These are phyloP conservation scores for Phoma herbarum DNA, from an alignment of 2,329 filamentous ascomycete species.

Conservation along the genomic window DNA sequence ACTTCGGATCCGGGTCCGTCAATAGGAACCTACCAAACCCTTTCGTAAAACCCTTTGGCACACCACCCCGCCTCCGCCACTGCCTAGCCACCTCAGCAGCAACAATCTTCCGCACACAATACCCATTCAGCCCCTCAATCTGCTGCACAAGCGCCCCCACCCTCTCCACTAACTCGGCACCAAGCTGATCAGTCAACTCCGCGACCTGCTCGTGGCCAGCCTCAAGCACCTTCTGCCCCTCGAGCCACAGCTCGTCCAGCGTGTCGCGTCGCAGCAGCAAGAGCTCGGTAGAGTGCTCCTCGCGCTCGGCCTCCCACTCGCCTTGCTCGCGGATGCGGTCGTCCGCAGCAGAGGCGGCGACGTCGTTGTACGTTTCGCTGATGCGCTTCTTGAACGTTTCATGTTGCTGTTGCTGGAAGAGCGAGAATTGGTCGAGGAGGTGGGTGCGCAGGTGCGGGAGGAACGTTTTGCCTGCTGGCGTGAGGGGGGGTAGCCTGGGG, in stretches of 20 bases:
- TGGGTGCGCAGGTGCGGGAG: slow-evolving; percentile 1
- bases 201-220: not conserved
- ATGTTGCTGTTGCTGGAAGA: not conserved
- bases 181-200: too few species aligned
- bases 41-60: not conserved
- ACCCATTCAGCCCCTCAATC: not conserved
- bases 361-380: not conserved
- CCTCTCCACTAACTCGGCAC: too few species aligned
- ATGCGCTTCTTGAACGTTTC: not conserved
- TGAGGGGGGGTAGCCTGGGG: not conserved
- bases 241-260: not conserved
- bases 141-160: not conserved
- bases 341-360: not conserved
- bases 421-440: not conserved
- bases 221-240: not conserved
- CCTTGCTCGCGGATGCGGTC: not conserved
- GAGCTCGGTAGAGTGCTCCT: not conserved
- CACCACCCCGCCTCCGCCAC: not conserved
- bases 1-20: not conserved
- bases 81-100: not conserved
- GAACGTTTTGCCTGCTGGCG: not conserved
- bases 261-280: not conserved
- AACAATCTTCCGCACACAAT: not conserved
- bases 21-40: not conserved
- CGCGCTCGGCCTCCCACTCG: not conserved